Conservation (phyloP, 148 eudicot species). For the Hydrangea macrophylla region DNA sequence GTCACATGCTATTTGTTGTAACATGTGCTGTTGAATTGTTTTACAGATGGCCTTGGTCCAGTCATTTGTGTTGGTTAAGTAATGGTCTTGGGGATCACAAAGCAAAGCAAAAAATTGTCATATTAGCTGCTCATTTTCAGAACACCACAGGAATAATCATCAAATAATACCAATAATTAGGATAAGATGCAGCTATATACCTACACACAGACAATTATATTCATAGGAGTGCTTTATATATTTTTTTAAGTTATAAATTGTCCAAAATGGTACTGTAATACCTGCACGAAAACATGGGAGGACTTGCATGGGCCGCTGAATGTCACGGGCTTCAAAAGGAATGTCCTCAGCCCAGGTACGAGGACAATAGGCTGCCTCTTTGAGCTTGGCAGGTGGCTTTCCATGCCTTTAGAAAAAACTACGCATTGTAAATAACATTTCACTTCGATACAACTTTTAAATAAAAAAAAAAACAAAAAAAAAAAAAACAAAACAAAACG, state of each 20-base stretch:
- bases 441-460: not conserved
- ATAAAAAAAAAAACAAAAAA: too few relatives aligned
- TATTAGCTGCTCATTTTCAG: not conserved
- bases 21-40: too few relatives aligned
- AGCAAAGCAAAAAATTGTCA: too few relatives aligned
- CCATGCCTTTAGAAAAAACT: conserved; percentile 46
- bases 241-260: not conserved
- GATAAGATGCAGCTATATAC: not conserved
- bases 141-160: too few relatives aligned
- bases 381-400: conserved; percentile 22
- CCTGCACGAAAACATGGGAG: conserved; percentile 24
- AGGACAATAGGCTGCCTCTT: not conserved
- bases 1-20: too few relatives aligned
- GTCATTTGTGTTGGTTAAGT: too few relatives aligned
- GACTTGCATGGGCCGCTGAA: conserved; percentile 47
- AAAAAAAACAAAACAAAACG: not conserved
- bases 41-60: too few relatives aligned
- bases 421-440: not conserved
- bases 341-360: conserved; percentile 25
- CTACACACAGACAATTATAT: not conserved
- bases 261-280: not conserved
- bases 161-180: not conserved
- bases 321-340: conserved; percentile 17
- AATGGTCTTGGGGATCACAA: too few relatives aligned
- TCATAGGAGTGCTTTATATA: too few relatives aligned